Base-by-base conservation (phyloP, 2,329 filamentous ascomycete species). In the Raffaelea deltoideospora region DNA sequence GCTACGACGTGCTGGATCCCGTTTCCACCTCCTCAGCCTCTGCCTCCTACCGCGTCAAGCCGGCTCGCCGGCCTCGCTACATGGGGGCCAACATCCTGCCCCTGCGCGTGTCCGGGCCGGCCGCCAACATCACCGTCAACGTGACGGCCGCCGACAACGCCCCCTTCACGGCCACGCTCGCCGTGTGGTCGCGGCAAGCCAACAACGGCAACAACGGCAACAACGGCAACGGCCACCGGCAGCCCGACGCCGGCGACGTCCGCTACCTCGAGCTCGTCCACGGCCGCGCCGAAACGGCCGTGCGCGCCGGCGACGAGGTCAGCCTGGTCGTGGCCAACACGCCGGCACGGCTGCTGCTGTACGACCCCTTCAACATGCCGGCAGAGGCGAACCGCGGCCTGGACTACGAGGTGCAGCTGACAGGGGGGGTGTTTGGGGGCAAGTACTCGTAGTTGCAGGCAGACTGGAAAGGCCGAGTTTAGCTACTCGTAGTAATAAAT, bases 61-160 rank as follows among this genome's bases (percentile, higher is more conserved):
- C 55, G 0, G 55, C 52, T 11, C 52, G 63, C 3, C 50, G 51
- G 14, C 64, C 64, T 17, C 51, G 53, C 20, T 68, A 68, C 48
- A 63, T 68, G 61, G 65, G 65, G 1, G 56, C 63, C 35, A 67
- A 61, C 47, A 67, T 67, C 42, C 56, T 62, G 30, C 62, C 62
- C 1, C 51, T 67, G 10, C 10, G 14, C 21, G 20, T 18, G 5
- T 23, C 18, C 9, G 29, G 13, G 10, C 11, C 14, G 13, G 23
- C 23, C 8, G 8, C 44, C 20, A 50, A 20, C n/a, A 29, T 29
- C 14, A 32, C 29, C 18, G 31, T 21, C 31, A 19, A 18, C 6
- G 31, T 32, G 19, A 10, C 31, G 18, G 31, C 19, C 8, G 19
- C 18, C 5, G 19, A 20, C 31, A 20, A n/a, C 20, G n/a, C 15